Conservation (phyloP, 495 filamentous ascomycete genomes). For the Aspergillus nanangensis region DNA sequence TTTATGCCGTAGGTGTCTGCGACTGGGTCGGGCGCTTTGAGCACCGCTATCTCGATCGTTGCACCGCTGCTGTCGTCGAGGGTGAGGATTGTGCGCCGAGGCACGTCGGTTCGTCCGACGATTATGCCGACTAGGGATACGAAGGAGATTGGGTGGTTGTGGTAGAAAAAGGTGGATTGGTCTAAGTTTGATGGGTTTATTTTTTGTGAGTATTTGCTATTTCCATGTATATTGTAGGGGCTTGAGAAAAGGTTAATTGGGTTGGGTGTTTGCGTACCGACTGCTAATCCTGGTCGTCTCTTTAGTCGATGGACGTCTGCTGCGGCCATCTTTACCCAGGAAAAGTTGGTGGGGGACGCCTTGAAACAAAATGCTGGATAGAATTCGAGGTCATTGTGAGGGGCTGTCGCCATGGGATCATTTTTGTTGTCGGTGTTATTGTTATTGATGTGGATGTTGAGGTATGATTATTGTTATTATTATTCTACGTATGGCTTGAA, state of each 20-base stretch:
- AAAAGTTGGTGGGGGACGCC: slow-evolving; percentile 74
- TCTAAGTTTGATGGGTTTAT: slow-evolving; percentile 38
- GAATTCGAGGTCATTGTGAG: slow-evolving; percentile 37
- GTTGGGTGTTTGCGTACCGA: slow-evolving; percentile 31
- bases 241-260: background rate
- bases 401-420: slow-evolving; percentile 31
- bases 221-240: background rate
- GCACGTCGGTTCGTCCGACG: slow-evolving; percentile 66
- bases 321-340: slow-evolving; percentile 76
- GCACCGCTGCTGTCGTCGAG: slow-evolving; percentile 85
- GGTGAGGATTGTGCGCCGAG: slow-evolving; percentile 56
- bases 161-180: slow-evolving; percentile 70
- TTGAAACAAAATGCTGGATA: slow-evolving; percentile 85
- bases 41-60: slow-evolving; percentile 57
- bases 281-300: slow-evolving; percentile 60
- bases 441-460: too few species aligned
- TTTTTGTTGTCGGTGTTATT: slow-evolving; percentile 17
- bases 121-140: slow-evolving; percentile 71
- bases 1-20: background rate
- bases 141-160: slow-evolving; percentile 89
- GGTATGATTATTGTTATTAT: too few species aligned
- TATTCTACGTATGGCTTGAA: too few species aligned
- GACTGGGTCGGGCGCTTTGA: slow-evolving; percentile 12
- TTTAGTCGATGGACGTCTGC: slow-evolving; percentile 60
- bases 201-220: slow-evolving; percentile 4